phyloP scores from a whole-genome alignment of 2,329 filamentous ascomycete species.

The Fusarium goolgardi region DNA sequence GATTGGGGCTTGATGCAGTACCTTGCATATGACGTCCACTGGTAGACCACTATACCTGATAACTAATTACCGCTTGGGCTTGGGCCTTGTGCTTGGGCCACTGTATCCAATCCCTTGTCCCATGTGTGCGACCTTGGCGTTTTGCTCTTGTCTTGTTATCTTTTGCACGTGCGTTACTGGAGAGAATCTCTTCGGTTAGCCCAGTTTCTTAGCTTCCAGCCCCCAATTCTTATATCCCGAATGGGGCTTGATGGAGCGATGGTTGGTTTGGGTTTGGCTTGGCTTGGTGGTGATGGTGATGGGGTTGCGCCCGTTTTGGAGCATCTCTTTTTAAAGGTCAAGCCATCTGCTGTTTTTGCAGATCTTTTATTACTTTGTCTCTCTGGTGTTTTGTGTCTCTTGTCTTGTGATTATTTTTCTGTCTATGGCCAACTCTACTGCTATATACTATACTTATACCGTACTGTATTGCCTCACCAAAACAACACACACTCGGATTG shows the following conservation, averaged over 20 bases:
- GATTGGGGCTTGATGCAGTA: conserved; percentile 18
- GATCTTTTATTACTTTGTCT: too few species aligned
- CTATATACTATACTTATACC: neutral
- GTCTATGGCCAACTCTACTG: neutral
- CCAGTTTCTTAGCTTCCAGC: neutral
- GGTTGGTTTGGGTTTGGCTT: conserved; percentile 5
- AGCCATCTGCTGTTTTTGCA: conserved; percentile 11
- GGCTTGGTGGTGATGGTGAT: neutral
- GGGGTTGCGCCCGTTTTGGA: neutral
- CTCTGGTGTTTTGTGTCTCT: neutral
- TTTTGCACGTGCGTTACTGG: conserved; percentile 32
- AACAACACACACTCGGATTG: neutral
- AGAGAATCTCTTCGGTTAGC: neutral
- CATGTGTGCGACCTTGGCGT: conserved; percentile 30
- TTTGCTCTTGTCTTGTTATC: conserved; percentile 7
- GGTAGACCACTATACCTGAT: neutral
- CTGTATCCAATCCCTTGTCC: conserved; percentile 27
- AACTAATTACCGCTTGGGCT: conserved; percentile 5
- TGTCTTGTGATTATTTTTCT: neutral
- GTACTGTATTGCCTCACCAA: neutral
- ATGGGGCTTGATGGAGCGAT: neutral
- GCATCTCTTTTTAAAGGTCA: conserved; percentile 10
- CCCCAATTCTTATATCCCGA: conserved; percentile 5
- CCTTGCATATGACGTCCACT: conserved; percentile 24
- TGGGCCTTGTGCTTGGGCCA: neutral